Percentiles rank a stretch among this genome's conserved stretches.
These are phyloP conservation scores for Hemisphaericaspora nanyangensis DNA, from an alignment of 805 yeast species.

Conservation along the genomic window DNA sequence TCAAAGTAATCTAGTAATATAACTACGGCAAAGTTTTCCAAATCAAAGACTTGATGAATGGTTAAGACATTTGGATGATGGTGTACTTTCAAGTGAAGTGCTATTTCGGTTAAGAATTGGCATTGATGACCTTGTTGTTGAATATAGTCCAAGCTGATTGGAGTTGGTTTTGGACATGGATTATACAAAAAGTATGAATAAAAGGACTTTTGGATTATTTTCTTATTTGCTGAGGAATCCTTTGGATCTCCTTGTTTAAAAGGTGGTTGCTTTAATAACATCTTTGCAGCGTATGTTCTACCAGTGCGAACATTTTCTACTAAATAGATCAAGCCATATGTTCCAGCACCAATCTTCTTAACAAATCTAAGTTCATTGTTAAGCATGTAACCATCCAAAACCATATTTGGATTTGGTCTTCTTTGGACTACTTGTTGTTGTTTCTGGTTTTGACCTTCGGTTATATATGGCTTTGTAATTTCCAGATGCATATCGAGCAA, in stretches of 20 bases:
- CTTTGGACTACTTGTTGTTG: neutral
- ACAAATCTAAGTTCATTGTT: slow-evolving; percentile 38
- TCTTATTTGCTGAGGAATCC: slow-evolving; percentile 27
- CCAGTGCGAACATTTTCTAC: slow-evolving; percentile 54
- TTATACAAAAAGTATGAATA: slow-evolving; percentile 15
- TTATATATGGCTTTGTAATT: slow-evolving; percentile 1
- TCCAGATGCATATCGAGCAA: slow-evolving; percentile 7
- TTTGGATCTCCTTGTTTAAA: slow-evolving; percentile 22
- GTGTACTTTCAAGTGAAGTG: slow-evolving; percentile 71
- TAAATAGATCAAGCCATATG: slow-evolving; percentile 76
- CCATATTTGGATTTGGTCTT: slow-evolving; percentile 7
- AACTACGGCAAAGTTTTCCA: slow-evolving; percentile 51
- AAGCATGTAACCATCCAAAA: slow-evolving; percentile 20
- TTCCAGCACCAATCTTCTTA: slow-evolving; percentile 73
- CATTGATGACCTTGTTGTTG: slow-evolving; percentile 20
- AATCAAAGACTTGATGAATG: slow-evolving; percentile 68
- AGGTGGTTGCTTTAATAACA: slow-evolving; percentile 50
- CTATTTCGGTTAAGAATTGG: slow-evolving; percentile 58
- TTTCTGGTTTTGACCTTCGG: slow-evolving; percentile 5
- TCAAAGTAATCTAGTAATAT: slow-evolving; percentile 83
- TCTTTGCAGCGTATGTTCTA: slow-evolving; percentile 64
- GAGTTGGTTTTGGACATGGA: slow-evolving; percentile 13
- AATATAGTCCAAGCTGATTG: slow-evolving; percentile 22
- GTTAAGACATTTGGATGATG: slow-evolving; percentile 74
- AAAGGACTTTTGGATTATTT: slow-evolving; percentile 24